phyloP scores from a whole-genome alignment of 2,329 filamentous ascomycete species.

The Fusarium abutilonis region DNA sequence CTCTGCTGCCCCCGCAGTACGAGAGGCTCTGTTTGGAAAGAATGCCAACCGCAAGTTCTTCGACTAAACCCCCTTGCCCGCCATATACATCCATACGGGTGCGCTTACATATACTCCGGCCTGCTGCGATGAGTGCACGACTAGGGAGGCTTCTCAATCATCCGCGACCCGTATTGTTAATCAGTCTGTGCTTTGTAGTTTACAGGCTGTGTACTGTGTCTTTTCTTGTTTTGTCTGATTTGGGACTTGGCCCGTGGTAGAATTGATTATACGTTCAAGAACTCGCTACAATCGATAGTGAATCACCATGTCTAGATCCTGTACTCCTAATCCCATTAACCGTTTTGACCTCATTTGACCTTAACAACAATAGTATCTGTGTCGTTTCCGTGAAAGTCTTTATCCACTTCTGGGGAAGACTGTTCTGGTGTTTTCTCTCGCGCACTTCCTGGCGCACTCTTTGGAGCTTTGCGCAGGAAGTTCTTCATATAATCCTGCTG shows the following conservation, averaged over 20 bases:
- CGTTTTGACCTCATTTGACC: conserved; percentile 9
- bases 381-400: conserved; percentile 11
- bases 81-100: conserved; percentile 16
- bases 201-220: conserved; percentile 51
- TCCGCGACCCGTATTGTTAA: conserved; percentile 43
- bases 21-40: conserved; percentile 88
- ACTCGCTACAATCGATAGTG: conserved; percentile 21
- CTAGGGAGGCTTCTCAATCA: conserved; percentile 33
- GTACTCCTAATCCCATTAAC: not conserved
- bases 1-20: conserved; percentile 83
- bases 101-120: conserved; percentile 27
- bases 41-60: conserved; percentile 97
- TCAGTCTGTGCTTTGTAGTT: conserved; percentile 46
- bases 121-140: conserved; percentile 32
- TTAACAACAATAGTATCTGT: conserved; percentile 39
- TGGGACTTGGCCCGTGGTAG: conserved; percentile 39
- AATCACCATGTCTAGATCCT: not conserved
- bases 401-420: not conserved
- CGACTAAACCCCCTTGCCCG: conserved; percentile 66
- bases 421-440: conserved; percentile 1
- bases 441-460: not conserved
- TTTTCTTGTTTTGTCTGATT: conserved; percentile 41
- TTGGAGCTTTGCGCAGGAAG: conserved; percentile 52
- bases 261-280: conserved; percentile 42
- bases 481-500: conserved; percentile 63